Base-by-base conservation (phyloP, 768 basidiomycete genomes). In the Kwoniella dendrophila region DNA sequence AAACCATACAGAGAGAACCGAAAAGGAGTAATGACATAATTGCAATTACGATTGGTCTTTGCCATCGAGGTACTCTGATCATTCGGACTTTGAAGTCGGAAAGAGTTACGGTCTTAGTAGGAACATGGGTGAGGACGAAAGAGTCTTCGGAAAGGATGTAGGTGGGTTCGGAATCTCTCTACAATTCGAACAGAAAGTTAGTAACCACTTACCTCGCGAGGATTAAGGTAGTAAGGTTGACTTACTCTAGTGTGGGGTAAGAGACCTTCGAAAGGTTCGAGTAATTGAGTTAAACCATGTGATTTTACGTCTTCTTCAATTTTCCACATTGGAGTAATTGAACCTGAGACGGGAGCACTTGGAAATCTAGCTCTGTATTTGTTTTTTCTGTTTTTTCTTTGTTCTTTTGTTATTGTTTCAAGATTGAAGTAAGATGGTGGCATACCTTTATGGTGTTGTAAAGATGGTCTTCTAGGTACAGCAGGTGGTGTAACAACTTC, bases 331-430 rank as follows among this genome's bases (percentile, higher is more conserved):
- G 63, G 63, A 24, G 63, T 65, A 47, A 65, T 65, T 6, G 52
- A 34, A 20, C 63, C 63, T 32, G 34, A 49, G 18, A 65, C 63
- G 14, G 63, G 65, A 90, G 94, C 75, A 90, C 92, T 55, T 90
- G 92, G 68, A 90, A 92, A 78, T 52, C 52, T 29, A 49, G 68
- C 49, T 62, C 68, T 24, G 72, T 70, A 50, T 40, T 67, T 29
- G 49, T 32, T 47, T 56, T 66, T 32, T 43, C 59, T 53, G 32
- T 29, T n/a, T 34, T 54, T 60, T 38, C 60, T 54, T 34, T 55
- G 43, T 8, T 62, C 53, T 52, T 44, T 53, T 24, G 41, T 55
- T 26, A 45, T 45, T 18, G 33, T 47, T 29, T 56, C 54, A n/a
- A 56, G 54, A 24, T 56, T 45, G 38, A 62, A 62, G 50, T 62